Evolutionary conservation across 495 filamentous ascomycete species (phyloP).

Genomic region (Aspergillus ellipticus): DNA sequence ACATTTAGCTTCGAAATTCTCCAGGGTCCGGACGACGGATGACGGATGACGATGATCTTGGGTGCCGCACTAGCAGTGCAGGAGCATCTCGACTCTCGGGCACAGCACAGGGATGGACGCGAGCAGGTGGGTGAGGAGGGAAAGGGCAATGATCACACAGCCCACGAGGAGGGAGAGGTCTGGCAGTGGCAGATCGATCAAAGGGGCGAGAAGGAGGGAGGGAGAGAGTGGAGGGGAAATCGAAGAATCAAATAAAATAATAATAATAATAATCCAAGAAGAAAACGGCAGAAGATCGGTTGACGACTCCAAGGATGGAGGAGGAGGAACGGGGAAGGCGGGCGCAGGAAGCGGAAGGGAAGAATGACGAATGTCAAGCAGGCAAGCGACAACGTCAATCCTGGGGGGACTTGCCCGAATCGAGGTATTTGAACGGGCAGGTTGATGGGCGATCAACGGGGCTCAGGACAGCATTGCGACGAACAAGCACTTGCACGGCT

Average conservation of each 20-base stretch:
- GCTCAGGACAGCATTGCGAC: conserved; percentile 3
- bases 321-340: background rate
- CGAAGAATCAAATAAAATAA: background rate
- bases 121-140: background rate
- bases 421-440: conserved; percentile 1
- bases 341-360: conserved; percentile 1
- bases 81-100: conserved; percentile 17
- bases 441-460: conserved; percentile 12
- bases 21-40: background rate
- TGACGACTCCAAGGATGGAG: background rate
- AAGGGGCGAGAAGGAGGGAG: background rate
- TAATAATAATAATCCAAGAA: too few relatives aligned
- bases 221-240: background rate
- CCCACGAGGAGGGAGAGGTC: background rate
- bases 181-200: background rate
- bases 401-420: background rate
- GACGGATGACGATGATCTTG: conserved; percentile 3
- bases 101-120: background rate
- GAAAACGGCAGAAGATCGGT: conserved; percentile 1
- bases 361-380: conserved; percentile 3
- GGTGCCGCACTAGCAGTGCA: conserved; percentile 17
- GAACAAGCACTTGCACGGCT: conserved; percentile 5
- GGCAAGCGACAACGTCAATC: conserved; percentile 4
- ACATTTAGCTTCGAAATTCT: conserved; percentile 16
- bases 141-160: background rate